Base-by-base conservation (phyloP, 495 filamentous ascomycete species). In the Penicillium malachiteum region DNA sequence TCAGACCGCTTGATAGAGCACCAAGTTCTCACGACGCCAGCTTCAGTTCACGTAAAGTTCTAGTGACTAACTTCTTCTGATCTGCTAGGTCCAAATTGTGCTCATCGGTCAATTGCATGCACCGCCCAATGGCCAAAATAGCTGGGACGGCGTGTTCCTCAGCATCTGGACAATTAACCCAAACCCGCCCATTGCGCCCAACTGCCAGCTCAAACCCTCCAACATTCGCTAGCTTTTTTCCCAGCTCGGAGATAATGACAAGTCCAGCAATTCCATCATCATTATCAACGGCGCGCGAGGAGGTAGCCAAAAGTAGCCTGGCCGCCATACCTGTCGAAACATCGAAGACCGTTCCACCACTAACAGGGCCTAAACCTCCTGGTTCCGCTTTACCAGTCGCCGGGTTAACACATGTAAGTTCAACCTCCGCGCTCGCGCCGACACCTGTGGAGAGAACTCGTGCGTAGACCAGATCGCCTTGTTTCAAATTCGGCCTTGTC, bases 181-280 rank as follows among this genome's bases (percentile, higher is more conserved):
- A 97, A 35, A 97, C 81, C 74, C 83, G 88, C 17, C 94, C 94
- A 70, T 98, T 98, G 67, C 92, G 85, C 18, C 95, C 95, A 26
- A 96, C 90, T 4, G 94, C 94, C 55, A 94, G 86, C 77, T 98
- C 94, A 72, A 97, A 98, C n/a, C 76, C 76, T 14, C 76, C 76
- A 10, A 69, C 54, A 48, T 82, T 81, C 41, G 93, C 75, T 46
- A 86, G 78, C 41, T 85, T 88, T 62, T 81, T 84, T 13, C 86
- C 92, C n/a, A 97, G 72, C 62, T 91, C 89, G 55, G 96, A 90
- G 47, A 97, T 68, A 16, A 97, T 69, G 5, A 78, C 82, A 30
- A 93, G 78, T 3, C 89, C 80, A 38, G 81, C 84, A 7, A 74
- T 60, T 48, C 80, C 84, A 18, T 86, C 84, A 53, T 85, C 81